Percentiles rank a stretch among this genome's conserved stretches.
phyloP scores from a whole-genome alignment of 495 filamentous ascomycete genomes.

The Penicillium fimorum region DNA sequence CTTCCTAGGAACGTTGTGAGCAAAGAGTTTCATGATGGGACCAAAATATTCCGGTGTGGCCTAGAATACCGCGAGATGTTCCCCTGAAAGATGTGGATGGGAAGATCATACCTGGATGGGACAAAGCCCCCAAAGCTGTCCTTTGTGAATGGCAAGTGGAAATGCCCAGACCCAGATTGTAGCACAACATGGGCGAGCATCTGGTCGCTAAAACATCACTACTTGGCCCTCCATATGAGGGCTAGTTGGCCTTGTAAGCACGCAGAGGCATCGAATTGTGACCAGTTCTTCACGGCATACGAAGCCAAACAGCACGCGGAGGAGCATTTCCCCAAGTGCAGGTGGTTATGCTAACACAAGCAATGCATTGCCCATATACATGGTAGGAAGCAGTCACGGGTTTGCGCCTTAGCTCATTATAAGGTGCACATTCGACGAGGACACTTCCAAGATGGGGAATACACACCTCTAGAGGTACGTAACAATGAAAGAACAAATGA shows the following conservation, averaged over 20 bases:
- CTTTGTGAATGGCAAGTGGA: neutral
- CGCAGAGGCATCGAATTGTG: neutral
- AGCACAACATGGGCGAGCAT: neutral
- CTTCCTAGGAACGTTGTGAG: no score
- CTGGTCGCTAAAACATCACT: neutral
- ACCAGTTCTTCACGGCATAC: neutral
- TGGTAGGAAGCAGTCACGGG: neutral
- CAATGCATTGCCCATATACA: neutral
- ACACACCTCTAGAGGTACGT: neutral
- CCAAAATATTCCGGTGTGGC: neutral
- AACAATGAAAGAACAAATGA: neutral
- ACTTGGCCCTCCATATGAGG: neutral
- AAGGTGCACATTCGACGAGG: neutral
- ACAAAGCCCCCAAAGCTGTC: neutral
- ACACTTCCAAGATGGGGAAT: neutral
- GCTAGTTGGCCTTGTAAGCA: neutral
- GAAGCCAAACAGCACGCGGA: neutral
- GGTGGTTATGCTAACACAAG: neutral
- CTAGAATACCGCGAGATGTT: neutral
- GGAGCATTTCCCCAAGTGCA: neutral
- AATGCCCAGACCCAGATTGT: neutral
- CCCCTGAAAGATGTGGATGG: neutral
- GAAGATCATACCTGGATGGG: neutral
- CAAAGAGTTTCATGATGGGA: no score
- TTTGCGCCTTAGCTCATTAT: neutral